A percentile compares a stretch with the other conserved stretches of the same genome.
Conservation (phyloP, 1,139 yeast genomes). For the Magnusiomyces tetraspermus region DNA sequence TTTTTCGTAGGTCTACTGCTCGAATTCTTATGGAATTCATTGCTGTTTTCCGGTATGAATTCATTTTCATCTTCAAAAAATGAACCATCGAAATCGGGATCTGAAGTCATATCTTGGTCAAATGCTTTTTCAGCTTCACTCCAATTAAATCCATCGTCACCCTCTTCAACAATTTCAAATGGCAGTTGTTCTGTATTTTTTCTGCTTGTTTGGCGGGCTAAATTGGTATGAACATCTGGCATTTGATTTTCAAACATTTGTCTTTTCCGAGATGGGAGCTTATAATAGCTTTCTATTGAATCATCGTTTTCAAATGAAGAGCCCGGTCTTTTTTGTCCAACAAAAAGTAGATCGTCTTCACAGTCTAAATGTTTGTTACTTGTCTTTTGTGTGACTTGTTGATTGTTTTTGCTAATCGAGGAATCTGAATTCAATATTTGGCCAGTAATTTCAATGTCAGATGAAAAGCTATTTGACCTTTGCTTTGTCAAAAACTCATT, state of each 20-base stretch:
- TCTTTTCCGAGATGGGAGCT: neutral
- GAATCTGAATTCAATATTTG: neutral
- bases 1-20: too few species aligned
- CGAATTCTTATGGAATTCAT: too few species aligned
- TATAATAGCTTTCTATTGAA: neutral
- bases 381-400: neutral
- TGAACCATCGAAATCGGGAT: neutral
- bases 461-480: neutral
- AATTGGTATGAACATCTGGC: neutral
- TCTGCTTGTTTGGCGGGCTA: neutral
- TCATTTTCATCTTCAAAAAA: neutral
- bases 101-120: neutral
- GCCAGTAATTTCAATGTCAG: neutral
- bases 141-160: neutral
- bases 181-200: neutral
- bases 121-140: neutral
- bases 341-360: neutral
- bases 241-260: neutral
- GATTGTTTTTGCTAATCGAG: neutral
- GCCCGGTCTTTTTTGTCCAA: neutral
- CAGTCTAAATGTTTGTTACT: neutral
- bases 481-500: neutral
- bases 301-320: neutral
- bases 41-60: neutral
- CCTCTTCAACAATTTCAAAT: constrained; percentile 1